A percentile compares a stretch with the other conserved stretches of the same genome.
Evolutionary conservation across 352 stramenopile genomes (phyloP).

Genomic region (Globisporangium alternatum): DNA sequence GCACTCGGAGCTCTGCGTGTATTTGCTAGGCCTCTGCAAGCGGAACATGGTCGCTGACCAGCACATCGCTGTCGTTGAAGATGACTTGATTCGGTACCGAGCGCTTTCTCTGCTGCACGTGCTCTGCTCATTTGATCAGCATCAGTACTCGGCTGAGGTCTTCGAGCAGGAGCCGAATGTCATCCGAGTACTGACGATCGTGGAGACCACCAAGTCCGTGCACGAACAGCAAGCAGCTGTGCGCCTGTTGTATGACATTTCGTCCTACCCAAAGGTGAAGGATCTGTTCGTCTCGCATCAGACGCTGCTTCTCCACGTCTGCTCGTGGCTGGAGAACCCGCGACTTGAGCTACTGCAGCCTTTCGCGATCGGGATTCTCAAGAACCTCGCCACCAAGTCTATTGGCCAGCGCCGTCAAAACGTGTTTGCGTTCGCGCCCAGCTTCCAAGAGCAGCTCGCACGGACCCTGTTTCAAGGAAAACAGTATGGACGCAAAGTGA

Average conservation of each 20-base stretch:
- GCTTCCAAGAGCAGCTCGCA: slow-evolving; percentile 32
- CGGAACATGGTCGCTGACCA: background rate
- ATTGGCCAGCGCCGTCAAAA: slow-evolving; percentile 5
- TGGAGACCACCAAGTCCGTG: slow-evolving; percentile 22
- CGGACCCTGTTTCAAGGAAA: slow-evolving; percentile 26
- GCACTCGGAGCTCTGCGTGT: slow-evolving; percentile 10
- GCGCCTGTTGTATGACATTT: slow-evolving; percentile 25
- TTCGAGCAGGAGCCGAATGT: slow-evolving; percentile 24
- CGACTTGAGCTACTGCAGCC: slow-evolving; percentile 11
- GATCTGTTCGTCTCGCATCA: slow-evolving; percentile 16
- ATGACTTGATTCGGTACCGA: slow-evolving; percentile 19
- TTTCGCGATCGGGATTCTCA: slow-evolving; percentile 17
- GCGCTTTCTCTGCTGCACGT: slow-evolving; percentile 25
- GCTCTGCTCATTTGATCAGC: slow-evolving; percentile 29
- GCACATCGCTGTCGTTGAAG: slow-evolving; percentile 14
- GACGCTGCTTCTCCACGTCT: slow-evolving; percentile 13
- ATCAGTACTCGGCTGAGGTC: slow-evolving; percentile 19
- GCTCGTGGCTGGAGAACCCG: slow-evolving; percentile 19
- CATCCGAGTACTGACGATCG: slow-evolving; percentile 24
- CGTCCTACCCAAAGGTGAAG: slow-evolving; percentile 17
- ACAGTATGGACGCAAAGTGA: slow-evolving; percentile 14
- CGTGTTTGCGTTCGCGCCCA: slow-evolving; percentile 25
- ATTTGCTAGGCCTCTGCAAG: slow-evolving; percentile 16
- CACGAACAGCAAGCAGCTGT: slow-evolving; percentile 24
- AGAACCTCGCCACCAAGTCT: slow-evolving; percentile 20